Percentiles rank a stretch among this genome's conserved stretches.
Conservation (phyloP, 148 eudicot species). For the Nepenthes gracilis region DNA sequence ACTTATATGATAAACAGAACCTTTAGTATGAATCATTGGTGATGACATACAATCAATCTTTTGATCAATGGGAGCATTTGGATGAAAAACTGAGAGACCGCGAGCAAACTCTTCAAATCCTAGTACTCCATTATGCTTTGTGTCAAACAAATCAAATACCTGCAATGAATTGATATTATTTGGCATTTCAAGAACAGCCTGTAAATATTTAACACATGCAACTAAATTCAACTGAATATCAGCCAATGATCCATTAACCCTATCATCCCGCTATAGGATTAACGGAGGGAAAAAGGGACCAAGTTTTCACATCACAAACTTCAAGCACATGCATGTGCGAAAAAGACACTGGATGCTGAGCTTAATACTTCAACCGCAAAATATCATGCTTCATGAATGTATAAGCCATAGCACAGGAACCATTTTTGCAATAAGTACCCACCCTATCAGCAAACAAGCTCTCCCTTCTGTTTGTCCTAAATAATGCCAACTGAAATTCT, state of each 20-base stretch:
- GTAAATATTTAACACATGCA: neutral
- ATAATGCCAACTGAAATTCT: conserved; percentile 86
- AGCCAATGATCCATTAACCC: neutral
- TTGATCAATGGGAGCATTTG: conserved; percentile 80
- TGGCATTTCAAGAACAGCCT: neutral
- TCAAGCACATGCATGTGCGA: too few species aligned
- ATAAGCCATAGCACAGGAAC: neutral
- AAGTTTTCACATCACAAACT: too few species aligned
- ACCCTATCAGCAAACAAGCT: conserved; percentile 98
- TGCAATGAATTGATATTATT: conserved; percentile 12
- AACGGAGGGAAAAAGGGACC: too few species aligned
- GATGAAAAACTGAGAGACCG: conserved; percentile 94
- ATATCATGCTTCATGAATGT: neutral
- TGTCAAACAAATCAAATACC: conserved; percentile 98
- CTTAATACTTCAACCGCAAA: too few species aligned
- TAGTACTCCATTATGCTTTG: conserved; percentile 81
- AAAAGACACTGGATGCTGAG: too few species aligned
- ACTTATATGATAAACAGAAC: too few species aligned
- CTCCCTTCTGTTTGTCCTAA: conserved; percentile 91
- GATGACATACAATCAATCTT: conserved; percentile 78
- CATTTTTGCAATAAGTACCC: conserved; percentile 7
- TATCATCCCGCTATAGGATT: too few species aligned
- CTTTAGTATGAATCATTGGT: neutral
- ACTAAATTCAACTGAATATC: neutral
- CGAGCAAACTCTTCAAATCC: conserved; percentile 97